These are phyloP conservation scores for Naegleria lovaniensis DNA, from an alignment of 208 protist genomes.

Conservation along the genomic window DNA sequence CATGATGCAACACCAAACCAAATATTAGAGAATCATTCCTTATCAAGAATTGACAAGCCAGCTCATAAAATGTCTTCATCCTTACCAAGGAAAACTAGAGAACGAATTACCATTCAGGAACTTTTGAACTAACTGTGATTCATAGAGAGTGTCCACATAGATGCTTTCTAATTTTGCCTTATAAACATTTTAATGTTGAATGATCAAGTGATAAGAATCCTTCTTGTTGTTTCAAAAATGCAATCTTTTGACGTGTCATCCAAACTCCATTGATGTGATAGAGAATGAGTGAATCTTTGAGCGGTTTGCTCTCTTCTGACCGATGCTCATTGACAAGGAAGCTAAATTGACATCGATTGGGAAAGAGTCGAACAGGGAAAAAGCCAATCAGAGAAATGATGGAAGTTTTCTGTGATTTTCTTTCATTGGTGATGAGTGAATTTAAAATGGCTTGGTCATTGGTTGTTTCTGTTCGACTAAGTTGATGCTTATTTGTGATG, in stretches of 20 bases:
- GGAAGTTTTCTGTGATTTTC: not conserved
- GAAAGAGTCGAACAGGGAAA: not conserved
- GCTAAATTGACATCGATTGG: not conserved
- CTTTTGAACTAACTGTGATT: too few species aligned
- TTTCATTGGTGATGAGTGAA: not conserved
- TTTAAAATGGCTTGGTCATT: not conserved
- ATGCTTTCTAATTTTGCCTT: too few species aligned
- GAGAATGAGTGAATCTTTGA: not conserved
- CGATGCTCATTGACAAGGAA: not conserved
- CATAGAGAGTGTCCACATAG: too few species aligned
- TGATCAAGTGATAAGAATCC: not conserved
- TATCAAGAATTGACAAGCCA: too few species aligned
- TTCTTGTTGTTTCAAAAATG: not conserved
- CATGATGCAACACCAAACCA: too few species aligned
- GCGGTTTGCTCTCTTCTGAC: not conserved
- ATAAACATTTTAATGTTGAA: too few species aligned
- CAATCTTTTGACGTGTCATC: not conserved
- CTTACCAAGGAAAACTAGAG: too few species aligned
- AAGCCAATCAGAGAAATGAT: not conserved
- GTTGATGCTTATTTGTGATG: not conserved
- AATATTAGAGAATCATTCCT: too few species aligned
- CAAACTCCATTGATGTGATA: not conserved
- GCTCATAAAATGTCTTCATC: too few species aligned
- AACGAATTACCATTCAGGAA: too few species aligned
- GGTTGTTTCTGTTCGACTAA: not conserved